Base-by-base conservation (phyloP, 2,329 filamentous ascomycete genomes). In the Chaetomium olivaceum region DNA sequence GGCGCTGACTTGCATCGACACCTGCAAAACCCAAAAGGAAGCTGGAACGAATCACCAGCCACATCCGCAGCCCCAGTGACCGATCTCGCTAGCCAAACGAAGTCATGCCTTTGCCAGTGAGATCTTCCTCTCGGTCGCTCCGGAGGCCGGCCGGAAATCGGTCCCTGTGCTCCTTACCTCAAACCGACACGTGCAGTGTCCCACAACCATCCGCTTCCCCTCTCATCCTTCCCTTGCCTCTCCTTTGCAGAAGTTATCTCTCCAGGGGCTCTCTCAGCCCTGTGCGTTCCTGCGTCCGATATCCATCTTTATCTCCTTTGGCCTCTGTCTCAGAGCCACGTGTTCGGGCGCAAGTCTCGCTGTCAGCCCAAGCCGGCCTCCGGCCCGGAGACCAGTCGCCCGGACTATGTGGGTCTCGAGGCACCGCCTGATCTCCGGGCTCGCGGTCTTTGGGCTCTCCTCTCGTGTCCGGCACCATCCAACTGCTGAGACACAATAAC, bases 31-130 rank as follows among this genome's bases (percentile, higher is more conserved):
- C 62, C 59, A 65, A 64, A 61, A 58, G 54, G 63, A 9, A 36
- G 27, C 64, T 46, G 43, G 50, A 54, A 51, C 71, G 67, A 72
- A 72, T 72, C 66, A 68, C 46, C 56, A 21, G 23, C 51, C 56
- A 19, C 12, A 19, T 31, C 3, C 11, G 25, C n/a, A 16, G 21
- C 2, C 39, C 33, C 33, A 19, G n/a, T 23, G n/a, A 50, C 43
- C 19, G 27, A 25, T 25, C 11, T 52, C 58, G 19, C 58, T 46
- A 33, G 43, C 16, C 27, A 51, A 25, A 46, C 58, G 23, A 19
- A 23, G 46, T 43, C 16, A 19, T 43, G 16, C 16, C 16, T 43
- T n/a, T 43, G 16, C 5, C 5, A 43, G 16, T 14, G 39, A 43
- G 39, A 14, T 43, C 39, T 43, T n/a, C 16, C 7, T 43, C 39